A percentile compares a stretch with the other conserved stretches of the same genome.
Evolutionary conservation across 2,329 filamentous ascomycete species (phyloP).

Genomic region (Lizonia empirigonia): DNA sequence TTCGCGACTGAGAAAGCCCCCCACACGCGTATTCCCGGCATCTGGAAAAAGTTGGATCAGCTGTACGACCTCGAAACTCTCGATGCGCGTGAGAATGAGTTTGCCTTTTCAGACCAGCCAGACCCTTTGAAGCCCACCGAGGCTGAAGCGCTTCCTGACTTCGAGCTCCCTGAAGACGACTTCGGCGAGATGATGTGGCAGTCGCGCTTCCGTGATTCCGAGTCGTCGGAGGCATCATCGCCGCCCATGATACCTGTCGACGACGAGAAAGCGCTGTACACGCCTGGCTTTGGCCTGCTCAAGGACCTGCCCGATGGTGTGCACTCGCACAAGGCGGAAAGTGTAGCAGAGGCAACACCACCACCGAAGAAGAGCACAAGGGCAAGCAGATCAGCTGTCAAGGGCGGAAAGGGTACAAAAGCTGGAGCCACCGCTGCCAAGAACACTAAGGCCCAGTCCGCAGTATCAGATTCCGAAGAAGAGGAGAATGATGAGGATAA

Average conservation of each 20-base stretch:
- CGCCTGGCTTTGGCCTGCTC: constrained; percentile 42
- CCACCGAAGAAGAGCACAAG: constrained; percentile 40
- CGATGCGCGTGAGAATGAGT: constrained; percentile 76
- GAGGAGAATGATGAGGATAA: constrained; percentile 48
- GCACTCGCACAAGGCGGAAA: constrained; percentile 38
- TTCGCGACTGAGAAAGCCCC: constrained; percentile 70
- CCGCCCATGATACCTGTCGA: constrained; percentile 38
- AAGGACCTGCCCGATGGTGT: constrained; percentile 37
- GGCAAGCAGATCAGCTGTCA: constrained; percentile 30
- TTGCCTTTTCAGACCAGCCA: constrained; percentile 63
- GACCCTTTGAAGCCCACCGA: constrained; percentile 52
- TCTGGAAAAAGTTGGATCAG: constrained; percentile 84
- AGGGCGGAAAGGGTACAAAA: constrained; percentile 33
- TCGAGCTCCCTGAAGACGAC: constrained; percentile 52
- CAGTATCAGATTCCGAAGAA: constrained; percentile 43
- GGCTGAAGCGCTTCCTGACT: constrained; percentile 43
- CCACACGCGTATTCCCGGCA: constrained; percentile 87
- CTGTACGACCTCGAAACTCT: constrained; percentile 86
- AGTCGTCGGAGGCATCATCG: constrained; percentile 36
- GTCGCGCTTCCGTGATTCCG: constrained; percentile 41
- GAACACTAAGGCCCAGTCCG: constrained; percentile 39
- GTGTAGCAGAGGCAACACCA: constrained; percentile 36
- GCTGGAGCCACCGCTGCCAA: constrained; percentile 30
- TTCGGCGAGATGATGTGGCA: constrained; percentile 54
- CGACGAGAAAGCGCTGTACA: constrained; percentile 41